Percentiles rank a stretch among this genome's conserved stretches.
phyloP scores from a whole-genome alignment of 768 basidiomycete genomes.

The Boletus rubroflammeus region DNA sequence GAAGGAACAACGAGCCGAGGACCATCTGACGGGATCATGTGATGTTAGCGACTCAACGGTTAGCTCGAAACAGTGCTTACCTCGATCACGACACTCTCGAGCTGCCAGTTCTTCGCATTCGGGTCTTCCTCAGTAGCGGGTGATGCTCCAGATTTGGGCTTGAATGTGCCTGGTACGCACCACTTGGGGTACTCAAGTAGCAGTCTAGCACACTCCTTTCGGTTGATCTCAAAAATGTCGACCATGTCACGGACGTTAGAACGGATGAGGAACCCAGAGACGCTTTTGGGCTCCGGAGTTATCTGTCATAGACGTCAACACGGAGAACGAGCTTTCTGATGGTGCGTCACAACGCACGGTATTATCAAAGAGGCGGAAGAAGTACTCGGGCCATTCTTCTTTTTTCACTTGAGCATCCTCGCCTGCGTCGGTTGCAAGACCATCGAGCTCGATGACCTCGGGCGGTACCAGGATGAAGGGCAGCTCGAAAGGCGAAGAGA shows the following conservation, averaged over 20 bases:
- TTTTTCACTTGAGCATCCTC: conserved; percentile 73
- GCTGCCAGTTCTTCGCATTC: conserved; percentile 71
- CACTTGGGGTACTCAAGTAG: conserved; percentile 85
- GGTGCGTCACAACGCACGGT: conserved; percentile 34
- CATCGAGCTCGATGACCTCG: conserved; percentile 79
- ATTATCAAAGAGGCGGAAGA: conserved; percentile 62
- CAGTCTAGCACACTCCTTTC: conserved; percentile 89
- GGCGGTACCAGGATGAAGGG: conserved; percentile 84
- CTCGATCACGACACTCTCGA: conserved; percentile 88
- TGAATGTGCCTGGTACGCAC: conserved; percentile 81
- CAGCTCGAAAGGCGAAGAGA: conserved; percentile 55
- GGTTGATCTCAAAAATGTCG: conserved; percentile 91
- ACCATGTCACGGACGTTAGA: conserved; percentile 71
- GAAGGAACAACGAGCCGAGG: conserved; percentile 66
- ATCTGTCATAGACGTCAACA: conserved; percentile 42
- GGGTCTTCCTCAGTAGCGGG: conserved; percentile 43
- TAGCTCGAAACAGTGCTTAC: conserved; percentile 35
- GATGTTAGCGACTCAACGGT: neutral
- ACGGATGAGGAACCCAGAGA: conserved; percentile 77
- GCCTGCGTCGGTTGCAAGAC: conserved; percentile 61
- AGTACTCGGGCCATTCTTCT: conserved; percentile 79
- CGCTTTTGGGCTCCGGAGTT: conserved; percentile 69
- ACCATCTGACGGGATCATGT: conserved; percentile 47
- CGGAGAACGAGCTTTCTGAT: neutral
- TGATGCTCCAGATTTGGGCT: conserved; percentile 64